These are phyloP conservation scores for Trametes sanguinea DNA, from an alignment of 768 basidiomycete genomes.

Conservation along the genomic window DNA sequence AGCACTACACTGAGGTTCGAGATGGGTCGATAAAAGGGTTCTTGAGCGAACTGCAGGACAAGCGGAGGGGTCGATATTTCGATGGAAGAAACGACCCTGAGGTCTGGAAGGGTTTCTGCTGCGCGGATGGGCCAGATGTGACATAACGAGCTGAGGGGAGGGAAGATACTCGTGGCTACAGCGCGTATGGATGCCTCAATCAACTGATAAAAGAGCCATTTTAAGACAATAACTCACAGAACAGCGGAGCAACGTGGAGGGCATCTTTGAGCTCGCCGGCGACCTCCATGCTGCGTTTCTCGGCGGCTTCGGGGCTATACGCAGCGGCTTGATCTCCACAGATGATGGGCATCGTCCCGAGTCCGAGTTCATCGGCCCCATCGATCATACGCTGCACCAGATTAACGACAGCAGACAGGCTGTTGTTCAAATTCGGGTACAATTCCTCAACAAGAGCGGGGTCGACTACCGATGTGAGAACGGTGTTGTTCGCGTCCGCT, in stretches of 20 bases:
- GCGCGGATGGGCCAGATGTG: constrained; percentile 9
- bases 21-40: not conserved
- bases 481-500: not conserved
- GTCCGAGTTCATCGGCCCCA: not conserved
- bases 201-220: no score
- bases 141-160: not conserved
- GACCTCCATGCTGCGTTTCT: not conserved
- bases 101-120: not conserved
- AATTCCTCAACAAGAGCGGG: not conserved
- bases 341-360: not conserved
- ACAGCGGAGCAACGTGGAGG: not conserved
- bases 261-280: not conserved
- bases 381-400: not conserved
- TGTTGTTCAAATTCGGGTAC: not conserved
- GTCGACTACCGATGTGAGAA: not conserved
- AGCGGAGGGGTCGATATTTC: not conserved
- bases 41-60: not conserved
- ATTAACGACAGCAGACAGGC: not conserved
- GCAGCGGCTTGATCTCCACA: not conserved
- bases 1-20: not conserved
- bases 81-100: not conserved
- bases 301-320: not conserved
- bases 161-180: not conserved
- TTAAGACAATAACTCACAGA: not conserved
- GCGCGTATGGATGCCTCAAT: no score